Percentiles rank a stretch among this genome's conserved stretches.
phyloP scores from a whole-genome alignment of 2,329 filamentous ascomycete species.

The Diaporthe amygdali region DNA sequence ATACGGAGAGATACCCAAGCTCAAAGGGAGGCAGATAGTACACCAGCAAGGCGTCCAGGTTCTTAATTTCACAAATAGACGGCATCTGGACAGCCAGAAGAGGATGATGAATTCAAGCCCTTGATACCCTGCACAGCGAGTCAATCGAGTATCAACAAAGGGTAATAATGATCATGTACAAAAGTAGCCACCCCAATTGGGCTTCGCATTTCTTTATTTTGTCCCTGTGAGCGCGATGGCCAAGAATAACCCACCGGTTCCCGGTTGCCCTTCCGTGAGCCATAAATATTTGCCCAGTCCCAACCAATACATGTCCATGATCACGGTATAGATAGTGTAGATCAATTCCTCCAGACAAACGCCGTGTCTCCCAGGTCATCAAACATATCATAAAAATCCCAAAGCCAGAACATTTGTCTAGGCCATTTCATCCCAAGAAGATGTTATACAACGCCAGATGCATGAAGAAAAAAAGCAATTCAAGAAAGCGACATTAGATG shows the following conservation, averaged over 20 bases:
- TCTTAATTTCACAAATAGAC: background rate
- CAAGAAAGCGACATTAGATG: conserved; percentile 6
- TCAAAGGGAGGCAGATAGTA: background rate
- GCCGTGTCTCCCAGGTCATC: conserved; percentile 1
- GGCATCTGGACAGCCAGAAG: background rate
- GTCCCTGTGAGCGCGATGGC: background rate
- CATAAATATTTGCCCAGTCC: background rate
- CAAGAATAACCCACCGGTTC: background rate
- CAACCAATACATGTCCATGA: background rate
- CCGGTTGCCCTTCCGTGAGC: background rate
- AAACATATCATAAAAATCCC: background rate
- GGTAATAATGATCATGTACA: background rate
- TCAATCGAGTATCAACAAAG: background rate
- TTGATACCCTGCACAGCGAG: background rate
- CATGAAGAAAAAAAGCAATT: background rate
- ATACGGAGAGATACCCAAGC: conserved; percentile 7
- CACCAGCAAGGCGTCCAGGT: conserved; percentile 14
- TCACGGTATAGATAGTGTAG: background rate
- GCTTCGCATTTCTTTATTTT: background rate
- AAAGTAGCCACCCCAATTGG: background rate
- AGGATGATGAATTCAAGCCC: background rate
- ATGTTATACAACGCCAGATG: conserved; percentile 10
- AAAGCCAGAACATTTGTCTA: conserved; percentile 12
- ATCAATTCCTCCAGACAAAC: background rate
- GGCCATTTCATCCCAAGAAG: conserved; percentile 8